These are phyloP conservation scores for Pharus latifolius DNA, from an alignment of 176 grass and related monocot genomes.

Conservation along the genomic window DNA sequence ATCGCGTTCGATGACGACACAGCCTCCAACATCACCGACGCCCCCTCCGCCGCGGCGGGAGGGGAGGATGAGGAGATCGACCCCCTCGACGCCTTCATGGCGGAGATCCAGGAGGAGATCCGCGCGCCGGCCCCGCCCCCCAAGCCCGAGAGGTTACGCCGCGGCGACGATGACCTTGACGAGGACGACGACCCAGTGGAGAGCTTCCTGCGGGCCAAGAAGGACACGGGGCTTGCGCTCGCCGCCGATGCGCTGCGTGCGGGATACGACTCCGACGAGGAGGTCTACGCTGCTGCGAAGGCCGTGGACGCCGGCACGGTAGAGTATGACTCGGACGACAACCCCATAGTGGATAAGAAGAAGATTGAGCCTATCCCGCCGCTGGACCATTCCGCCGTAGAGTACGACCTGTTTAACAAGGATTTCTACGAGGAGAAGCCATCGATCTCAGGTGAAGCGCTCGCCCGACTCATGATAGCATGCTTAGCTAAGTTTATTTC, in stretches of 20 bases:
- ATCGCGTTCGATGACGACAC: slow-evolving; percentile 72
- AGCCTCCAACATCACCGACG: background rate
- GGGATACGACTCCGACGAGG: slow-evolving; percentile 87
- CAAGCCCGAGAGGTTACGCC: slow-evolving; percentile 44
- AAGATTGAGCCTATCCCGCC: slow-evolving; percentile 89
- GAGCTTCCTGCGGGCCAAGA: slow-evolving; percentile 86
- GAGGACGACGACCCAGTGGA: slow-evolving; percentile 81
- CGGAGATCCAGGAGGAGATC: slow-evolving; percentile 87
- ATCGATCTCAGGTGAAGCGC: slow-evolving; percentile 66
- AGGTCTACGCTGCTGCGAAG: slow-evolving; percentile 96
- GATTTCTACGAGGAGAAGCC: slow-evolving; percentile 94
- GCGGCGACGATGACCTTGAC: slow-evolving; percentile 43
- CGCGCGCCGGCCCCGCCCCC: slow-evolving; percentile 40
- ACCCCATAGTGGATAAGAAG: slow-evolving; percentile 85
- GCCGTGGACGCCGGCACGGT: slow-evolving; percentile 83
- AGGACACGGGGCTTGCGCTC: slow-evolving; percentile 64
- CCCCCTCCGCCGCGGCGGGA: background rate
- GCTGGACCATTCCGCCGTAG: slow-evolving; percentile 64
- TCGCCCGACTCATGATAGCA: background rate
- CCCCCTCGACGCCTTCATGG: slow-evolving; percentile 94
- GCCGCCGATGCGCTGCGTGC: slow-evolving; percentile 72
- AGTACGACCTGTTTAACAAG: slow-evolving; percentile 75
- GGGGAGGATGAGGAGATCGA: slow-evolving; percentile 63
- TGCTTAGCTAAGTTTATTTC: too few species aligned
- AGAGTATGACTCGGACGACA: slow-evolving; percentile 94